A percentile compares a stretch with the other conserved stretches of the same genome.
Conservation (phyloP, 2,329 filamentous ascomycete species). For the Drechslerella dactyloides region DNA sequence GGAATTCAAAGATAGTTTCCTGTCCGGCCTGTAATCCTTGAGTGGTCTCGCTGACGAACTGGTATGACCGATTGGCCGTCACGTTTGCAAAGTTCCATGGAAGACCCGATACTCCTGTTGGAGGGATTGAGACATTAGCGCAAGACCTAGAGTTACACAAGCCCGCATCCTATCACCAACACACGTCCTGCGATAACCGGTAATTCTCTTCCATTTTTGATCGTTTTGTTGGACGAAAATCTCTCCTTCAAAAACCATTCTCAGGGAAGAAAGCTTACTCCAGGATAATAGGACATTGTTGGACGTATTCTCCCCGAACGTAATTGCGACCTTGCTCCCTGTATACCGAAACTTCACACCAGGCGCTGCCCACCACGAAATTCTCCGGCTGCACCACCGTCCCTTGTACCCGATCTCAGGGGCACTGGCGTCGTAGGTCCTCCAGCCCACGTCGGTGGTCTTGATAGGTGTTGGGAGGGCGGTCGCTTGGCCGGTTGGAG, state of each 20-base stretch:
- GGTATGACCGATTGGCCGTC: constrained; percentile 65
- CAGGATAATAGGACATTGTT: constrained; percentile 63
- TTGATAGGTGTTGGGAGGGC: constrained; percentile 24
- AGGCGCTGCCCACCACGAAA: constrained; percentile 68
- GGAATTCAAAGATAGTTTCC: constrained; percentile 41
- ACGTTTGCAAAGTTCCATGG: constrained; percentile 70
- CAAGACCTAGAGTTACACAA: constrained; percentile 62
- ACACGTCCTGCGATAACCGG: too few relatives aligned
- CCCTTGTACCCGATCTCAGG: constrained; percentile 68
- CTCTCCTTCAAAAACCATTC: too few relatives aligned
- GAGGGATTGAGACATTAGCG: constrained; percentile 59
- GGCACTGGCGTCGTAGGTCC: constrained; percentile 63
- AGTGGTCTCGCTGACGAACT: constrained; percentile 59
- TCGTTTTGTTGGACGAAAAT: too few relatives aligned
- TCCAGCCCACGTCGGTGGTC: constrained; percentile 57
- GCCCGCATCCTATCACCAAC: too few relatives aligned
- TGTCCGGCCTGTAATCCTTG: constrained; percentile 28
- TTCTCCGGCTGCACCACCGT: constrained; percentile 67
- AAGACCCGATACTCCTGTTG: constrained; percentile 58
- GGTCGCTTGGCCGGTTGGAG: constrained; percentile 22
- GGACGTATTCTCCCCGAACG: constrained; percentile 40
- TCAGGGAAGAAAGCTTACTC: constrained; percentile 53
- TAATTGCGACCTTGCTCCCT: constrained; percentile 59
- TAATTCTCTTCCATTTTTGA: too few relatives aligned
- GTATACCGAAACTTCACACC: constrained; percentile 66